Base-by-base conservation (phyloP, 148 eudicot genomes). In the Hydrangea macrophylla region DNA sequence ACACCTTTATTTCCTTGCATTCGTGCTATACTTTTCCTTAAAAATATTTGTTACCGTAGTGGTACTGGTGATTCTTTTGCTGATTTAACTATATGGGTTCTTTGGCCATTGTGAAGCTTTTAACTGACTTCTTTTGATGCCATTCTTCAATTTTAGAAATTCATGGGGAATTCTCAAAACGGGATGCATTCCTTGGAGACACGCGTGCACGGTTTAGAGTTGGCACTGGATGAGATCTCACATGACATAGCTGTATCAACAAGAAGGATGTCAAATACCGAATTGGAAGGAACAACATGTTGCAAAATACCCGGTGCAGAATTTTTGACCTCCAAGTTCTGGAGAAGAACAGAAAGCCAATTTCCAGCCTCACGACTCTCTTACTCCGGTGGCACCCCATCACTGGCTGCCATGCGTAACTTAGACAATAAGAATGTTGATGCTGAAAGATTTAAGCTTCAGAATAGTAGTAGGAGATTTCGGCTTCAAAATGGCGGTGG, bases 181-280 rank as follows among this genome's bases (percentile, higher is more conserved):
- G 93, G 96, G 13, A 84, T 94, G 85, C 88, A 74, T 1, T 78
- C 86, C 63, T 79, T 94, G 57, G 99, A 90, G 78, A 74, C 96
- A 55, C 96, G 99, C 57, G 97, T 94, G 27, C 85, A 90, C 45
- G 97, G 97, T 61, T 73, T 94, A 70, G 99, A 94, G 80, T 72
- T 75, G 69, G 85, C 97, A 30, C 53, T 94, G 67, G 92, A 91
- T 65, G 91, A 87, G 70, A 94, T 94, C 69, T 90, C 99, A 20
- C 83, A 80, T 67, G 99, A 94, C 69, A 78, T 94, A 79, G 88
- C 94, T 32, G 68, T 83, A 18, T 80, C 98, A 77, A 84, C 78
- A 48, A 79, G 89, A 73, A 81, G 83, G 81, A 75, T 87, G 85
- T 79, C 96, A 57, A 77, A 71, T 33, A 74, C 70, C 18, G 81